Conservation (phyloP, 495 filamentous ascomycete genomes). For the Daldinia grandis region DNA sequence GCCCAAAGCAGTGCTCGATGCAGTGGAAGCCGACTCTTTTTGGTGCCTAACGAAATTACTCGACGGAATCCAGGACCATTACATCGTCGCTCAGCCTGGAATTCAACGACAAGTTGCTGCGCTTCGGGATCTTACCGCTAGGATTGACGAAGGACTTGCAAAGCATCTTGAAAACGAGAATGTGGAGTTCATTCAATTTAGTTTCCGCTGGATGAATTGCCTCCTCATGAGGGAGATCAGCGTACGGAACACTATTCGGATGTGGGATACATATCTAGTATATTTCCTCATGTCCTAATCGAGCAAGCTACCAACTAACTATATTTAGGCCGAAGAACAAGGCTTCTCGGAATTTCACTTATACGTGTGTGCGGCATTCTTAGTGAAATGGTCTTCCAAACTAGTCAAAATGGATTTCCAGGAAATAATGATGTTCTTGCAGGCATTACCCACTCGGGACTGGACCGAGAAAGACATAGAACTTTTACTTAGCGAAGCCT, state of each 20-base stretch:
- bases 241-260: conserved; percentile 93
- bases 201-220: conserved; percentile 99
- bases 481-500: conserved; percentile 91
- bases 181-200: conserved; percentile 99
- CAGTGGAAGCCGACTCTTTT: conserved; percentile 96
- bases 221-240: conserved; percentile 96
- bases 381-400: conserved; percentile 98
- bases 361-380: conserved; percentile 96
- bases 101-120: conserved; percentile 93
- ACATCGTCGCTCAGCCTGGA: conserved; percentile 95
- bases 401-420: conserved; percentile 97
- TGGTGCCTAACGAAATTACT: conserved; percentile 97
- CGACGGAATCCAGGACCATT: conserved; percentile 98
- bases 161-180: conserved; percentile 88
- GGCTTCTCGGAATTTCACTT: conserved; percentile 98
- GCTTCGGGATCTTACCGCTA: conserved; percentile 83
- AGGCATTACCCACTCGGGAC: conserved; percentile 89
- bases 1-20: conserved; percentile 89
- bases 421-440: conserved; percentile 99
- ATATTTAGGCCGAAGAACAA: conserved; percentile 86
- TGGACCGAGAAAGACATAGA: conserved; percentile 99
- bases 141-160: conserved; percentile 85
- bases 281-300: conserved; percentile 35
- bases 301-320: conserved; percentile 1
- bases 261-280: conserved; percentile 99